Percentiles rank a stretch among this genome's conserved stretches.
These are phyloP conservation scores for Cryptococcus hybrid DNA, from an alignment of 1,284 basidiomycete genomes.

Conservation along the genomic window DNA sequence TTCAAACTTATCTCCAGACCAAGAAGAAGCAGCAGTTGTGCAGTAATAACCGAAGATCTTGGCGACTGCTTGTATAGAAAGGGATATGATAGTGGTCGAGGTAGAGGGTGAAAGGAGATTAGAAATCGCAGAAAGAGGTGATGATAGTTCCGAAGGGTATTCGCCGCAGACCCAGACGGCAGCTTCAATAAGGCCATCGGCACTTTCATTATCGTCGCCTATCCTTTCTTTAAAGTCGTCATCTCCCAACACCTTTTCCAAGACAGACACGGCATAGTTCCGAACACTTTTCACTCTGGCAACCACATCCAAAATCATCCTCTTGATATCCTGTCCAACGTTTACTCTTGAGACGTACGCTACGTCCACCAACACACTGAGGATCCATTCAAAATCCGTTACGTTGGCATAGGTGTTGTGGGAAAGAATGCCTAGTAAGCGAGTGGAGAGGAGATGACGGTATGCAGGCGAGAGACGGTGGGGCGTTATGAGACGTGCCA, in stretches of 20 bases:
- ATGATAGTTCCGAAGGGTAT: slow-evolving; percentile 53
- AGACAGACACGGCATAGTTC: slow-evolving; percentile 73
- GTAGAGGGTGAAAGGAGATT: slow-evolving; percentile 54
- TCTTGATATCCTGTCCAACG: slow-evolving; percentile 69
- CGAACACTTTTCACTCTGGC: slow-evolving; percentile 75
- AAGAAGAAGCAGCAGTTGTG: slow-evolving; percentile 66
- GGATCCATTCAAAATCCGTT: slow-evolving; percentile 93
- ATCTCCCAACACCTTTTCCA: slow-evolving; percentile 76
- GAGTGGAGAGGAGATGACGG: slow-evolving; percentile 73
- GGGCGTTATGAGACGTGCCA: slow-evolving; percentile 17
- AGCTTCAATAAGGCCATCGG: slow-evolving; percentile 81
- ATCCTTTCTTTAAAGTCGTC: slow-evolving; percentile 61
- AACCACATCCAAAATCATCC: slow-evolving; percentile 83
- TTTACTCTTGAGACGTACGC: slow-evolving; percentile 77
- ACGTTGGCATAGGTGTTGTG: slow-evolving; percentile 82
- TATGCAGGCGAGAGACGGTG: slow-evolving; percentile 62
- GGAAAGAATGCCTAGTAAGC: slow-evolving; percentile 78
- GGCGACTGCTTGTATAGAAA: slow-evolving; percentile 76
- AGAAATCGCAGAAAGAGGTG: slow-evolving; percentile 55
- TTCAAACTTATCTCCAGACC: slow-evolving; percentile 55
- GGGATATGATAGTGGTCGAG: slow-evolving; percentile 64
- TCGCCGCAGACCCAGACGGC: slow-evolving; percentile 96
- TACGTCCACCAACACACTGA: slow-evolving; percentile 87
- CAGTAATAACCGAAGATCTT: slow-evolving; percentile 88
- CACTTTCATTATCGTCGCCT: slow-evolving; percentile 58